These are phyloP conservation scores for Ceratobasidium sp. DNA, from an alignment of 1,284 basidiomycete species.

Conservation along the genomic window DNA sequence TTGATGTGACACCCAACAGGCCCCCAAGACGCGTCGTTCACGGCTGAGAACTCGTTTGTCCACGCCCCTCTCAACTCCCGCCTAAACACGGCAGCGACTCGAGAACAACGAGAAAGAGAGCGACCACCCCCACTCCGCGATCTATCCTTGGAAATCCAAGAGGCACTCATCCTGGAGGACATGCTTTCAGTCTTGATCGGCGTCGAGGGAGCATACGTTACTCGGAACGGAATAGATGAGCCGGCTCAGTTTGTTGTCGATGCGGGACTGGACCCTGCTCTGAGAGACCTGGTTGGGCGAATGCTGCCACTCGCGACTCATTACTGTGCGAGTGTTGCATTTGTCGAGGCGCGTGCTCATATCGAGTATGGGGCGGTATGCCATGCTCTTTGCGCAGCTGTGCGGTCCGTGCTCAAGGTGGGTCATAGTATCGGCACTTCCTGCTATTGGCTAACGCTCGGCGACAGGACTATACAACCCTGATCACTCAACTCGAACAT, in stretches of 20 bases:
- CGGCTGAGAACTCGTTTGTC: constrained; percentile 79
- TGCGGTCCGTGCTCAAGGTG: constrained; percentile 91
- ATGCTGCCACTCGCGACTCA: constrained; percentile 92
- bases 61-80: constrained; percentile 83
- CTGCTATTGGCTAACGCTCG: constrained; percentile 17
- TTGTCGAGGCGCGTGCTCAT: constrained; percentile 84
- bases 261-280: constrained; percentile 71
- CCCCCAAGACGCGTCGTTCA: constrained; percentile 33
- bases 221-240: constrained; percentile 70
- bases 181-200: constrained; percentile 91
- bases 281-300: constrained; percentile 86
- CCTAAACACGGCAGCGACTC: constrained; percentile 53
- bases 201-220: constrained; percentile 90
- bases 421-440: constrained; percentile 43
- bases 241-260: neutral
- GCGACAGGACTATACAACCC: constrained; percentile 86
- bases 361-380: constrained; percentile 93
- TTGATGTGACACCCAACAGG: constrained; percentile 1
- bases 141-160: constrained; percentile 84
- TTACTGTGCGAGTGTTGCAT: constrained; percentile 90
- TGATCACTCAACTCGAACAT: constrained; percentile 93
- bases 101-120: constrained; percentile 61
- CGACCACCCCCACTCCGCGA: constrained; percentile 68
- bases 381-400: constrained; percentile 92
- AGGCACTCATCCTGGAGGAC: constrained; percentile 92